Base-by-base conservation (phyloP, 306 rosid species). In the Quercus suber region DNA sequence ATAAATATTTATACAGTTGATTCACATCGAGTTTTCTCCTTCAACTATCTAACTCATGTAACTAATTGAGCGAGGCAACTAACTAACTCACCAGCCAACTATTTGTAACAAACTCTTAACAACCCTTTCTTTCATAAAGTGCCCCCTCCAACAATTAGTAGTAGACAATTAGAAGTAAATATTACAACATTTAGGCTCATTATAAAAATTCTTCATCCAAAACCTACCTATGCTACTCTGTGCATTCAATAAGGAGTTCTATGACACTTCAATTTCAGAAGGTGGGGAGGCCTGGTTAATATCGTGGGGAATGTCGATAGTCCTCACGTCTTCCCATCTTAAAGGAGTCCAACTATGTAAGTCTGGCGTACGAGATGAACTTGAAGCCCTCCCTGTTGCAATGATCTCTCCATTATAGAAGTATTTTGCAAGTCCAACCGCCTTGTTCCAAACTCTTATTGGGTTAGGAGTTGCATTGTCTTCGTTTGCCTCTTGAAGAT, bases 381-480 rank as follows among this genome's bases (percentile, higher is more conserved):
- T 17, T 15, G 71, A 5, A 68, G 28, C 28, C 25, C 21, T 79
- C 3, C 35, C 78, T 31, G 45, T 56, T 65, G 30, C 64, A 23
- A 23, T 4, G 7, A 3, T 61, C 74, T 73, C 83, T 61, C 55
- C 74, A 58, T 65, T 57, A n/a, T 53, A 73, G 55, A 78, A 55
- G n/a, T 73, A 28, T 65, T 65, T 88, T 5, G 81, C 84, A 35
- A 85, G 76, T 60, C 12, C 30, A 55, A 80, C 10, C 7, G 75
- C 37, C 60, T 57, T 80, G 49, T 55, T 75, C 87, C 86, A 81
- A 25, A 23, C 45, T 15, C 76, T 83, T 55, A 25, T 33, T 1
- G 9, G 5, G 73, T 55, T 41, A 31, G 20, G 27, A 53, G 55
- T 23, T 43, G 63, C 83, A 53, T 73, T 73, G 9, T 61, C 79